Percentiles rank a stretch among this genome's conserved stretches.
Evolutionary conservation across 2,329 filamentous ascomycete species (phyloP).

Genomic region (Talaromyces sp.): DNA sequence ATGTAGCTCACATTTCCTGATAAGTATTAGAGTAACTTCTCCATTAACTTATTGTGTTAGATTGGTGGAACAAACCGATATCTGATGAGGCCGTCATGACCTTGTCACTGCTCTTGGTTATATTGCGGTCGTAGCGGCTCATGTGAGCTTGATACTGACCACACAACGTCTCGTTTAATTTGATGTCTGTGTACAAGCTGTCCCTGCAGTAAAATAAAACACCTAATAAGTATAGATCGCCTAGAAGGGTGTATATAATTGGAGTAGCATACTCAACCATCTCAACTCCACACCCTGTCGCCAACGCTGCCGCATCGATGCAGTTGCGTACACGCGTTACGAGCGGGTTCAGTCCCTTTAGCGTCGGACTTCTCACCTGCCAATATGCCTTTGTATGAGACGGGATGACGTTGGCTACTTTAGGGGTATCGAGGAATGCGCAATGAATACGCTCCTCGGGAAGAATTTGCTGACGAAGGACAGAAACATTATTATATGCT

Average conservation of each 20-base stretch:
- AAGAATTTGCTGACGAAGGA: slow-evolving; percentile 54
- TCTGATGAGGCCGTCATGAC: slow-evolving; percentile 44
- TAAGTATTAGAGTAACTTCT: neutral
- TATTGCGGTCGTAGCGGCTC: slow-evolving; percentile 21
- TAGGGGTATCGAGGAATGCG: slow-evolving; percentile 51
- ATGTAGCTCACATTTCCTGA: slow-evolving; percentile 48
- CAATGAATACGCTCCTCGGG: slow-evolving; percentile 52
- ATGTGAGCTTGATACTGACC: slow-evolving; percentile 43
- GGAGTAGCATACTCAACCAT: slow-evolving; percentile 22
- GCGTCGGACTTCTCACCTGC: slow-evolving; percentile 42
- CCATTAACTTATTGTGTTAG: neutral
- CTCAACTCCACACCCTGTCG: slow-evolving; percentile 30
- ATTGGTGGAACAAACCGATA: slow-evolving; percentile 29
- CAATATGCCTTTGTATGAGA: slow-evolving; percentile 45
- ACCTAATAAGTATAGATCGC: slow-evolving; percentile 10
- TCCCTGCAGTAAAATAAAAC: neutral
- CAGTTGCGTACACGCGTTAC: slow-evolving; percentile 27
- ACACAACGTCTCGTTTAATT: slow-evolving; percentile 44
- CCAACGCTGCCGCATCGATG: slow-evolving; percentile 31
- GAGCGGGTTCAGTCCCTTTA: slow-evolving; percentile 34
- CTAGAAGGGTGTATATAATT: neutral
- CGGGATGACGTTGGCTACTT: slow-evolving; percentile 55
- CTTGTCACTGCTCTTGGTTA: slow-evolving; percentile 34
- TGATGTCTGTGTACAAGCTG: slow-evolving; percentile 41
- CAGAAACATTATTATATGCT: slow-evolving; percentile 42